phyloP scores from a whole-genome alignment of 176 grass and related monocot species.

The Hsuehochloa calcarea region DNA sequence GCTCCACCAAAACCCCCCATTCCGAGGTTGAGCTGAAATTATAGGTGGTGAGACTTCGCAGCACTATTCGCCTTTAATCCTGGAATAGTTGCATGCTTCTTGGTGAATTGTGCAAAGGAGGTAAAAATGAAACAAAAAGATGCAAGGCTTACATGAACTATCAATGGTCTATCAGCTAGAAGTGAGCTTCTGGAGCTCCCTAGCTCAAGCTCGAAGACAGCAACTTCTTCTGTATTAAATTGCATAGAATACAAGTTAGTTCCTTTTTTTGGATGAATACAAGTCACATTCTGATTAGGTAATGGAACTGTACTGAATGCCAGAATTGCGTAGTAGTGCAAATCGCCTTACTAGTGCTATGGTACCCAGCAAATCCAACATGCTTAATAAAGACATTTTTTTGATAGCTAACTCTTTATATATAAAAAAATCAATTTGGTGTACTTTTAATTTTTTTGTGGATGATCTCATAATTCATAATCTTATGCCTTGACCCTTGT shows the following conservation, averaged over 20 bases:
- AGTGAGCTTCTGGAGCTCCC: conserved; percentile 46
- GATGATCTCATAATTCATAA: not conserved
- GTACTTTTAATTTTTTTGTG: not conserved
- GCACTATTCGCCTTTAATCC: conserved; percentile 49
- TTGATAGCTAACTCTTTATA: not conserved
- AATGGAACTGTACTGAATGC: not conserved
- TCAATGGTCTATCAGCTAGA: conserved; percentile 50
- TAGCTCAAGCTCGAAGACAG: conserved; percentile 46
- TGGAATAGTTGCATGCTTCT: conserved; percentile 32
- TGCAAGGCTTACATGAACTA: conserved; percentile 58
- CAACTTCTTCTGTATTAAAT: conserved; percentile 71
- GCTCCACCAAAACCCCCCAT: conserved; percentile 6
- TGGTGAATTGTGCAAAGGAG: conserved; percentile 14
- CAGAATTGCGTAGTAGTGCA: not conserved
- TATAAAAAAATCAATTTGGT: not conserved
- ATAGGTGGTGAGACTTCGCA: conserved; percentile 10
- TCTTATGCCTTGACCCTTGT: not conserved
- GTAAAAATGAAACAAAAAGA: not conserved
- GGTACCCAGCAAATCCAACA: not conserved
- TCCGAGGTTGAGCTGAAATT: conserved; percentile 18
- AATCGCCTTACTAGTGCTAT: conserved; percentile 13
- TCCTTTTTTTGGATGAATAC: conserved; percentile 25
- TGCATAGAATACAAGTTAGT: conserved; percentile 27
- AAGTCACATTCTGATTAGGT: conserved; percentile 2
- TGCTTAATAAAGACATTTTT: not conserved